Conservation (phyloP, 257 asterid genomes). For the Solanum habrochaites region DNA sequence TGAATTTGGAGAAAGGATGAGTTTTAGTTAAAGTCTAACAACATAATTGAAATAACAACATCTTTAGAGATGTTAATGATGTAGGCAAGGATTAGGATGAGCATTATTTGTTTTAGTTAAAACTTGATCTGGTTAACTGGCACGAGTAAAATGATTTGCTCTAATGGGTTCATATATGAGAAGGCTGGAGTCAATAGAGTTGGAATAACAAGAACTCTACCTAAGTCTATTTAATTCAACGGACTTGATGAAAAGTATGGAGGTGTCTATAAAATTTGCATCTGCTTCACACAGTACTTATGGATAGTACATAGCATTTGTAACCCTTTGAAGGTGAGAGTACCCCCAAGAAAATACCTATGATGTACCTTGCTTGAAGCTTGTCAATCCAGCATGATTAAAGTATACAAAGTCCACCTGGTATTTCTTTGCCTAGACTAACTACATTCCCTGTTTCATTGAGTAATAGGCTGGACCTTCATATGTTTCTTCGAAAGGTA, state of each 20-base stretch:
- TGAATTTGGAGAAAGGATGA: not conserved
- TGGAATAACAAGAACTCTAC: not conserved
- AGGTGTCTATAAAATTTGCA: not conserved
- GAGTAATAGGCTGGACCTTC: not conserved
- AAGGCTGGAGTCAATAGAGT: not conserved
- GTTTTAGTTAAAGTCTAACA: not conserved
- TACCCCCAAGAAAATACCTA: not conserved
- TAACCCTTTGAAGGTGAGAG: not conserved
- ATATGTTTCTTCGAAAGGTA: not conserved
- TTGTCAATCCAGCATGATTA: not conserved
- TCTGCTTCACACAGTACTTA: not conserved
- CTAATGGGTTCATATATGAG: not conserved
- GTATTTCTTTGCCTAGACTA: not conserved
- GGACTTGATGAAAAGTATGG: not conserved
- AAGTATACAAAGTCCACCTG: not conserved
- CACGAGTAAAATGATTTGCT: not conserved
- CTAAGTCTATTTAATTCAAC: not conserved
- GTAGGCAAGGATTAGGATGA: not conserved
- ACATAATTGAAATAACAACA: not conserved
- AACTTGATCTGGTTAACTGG: not conserved
- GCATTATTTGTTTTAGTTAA: not conserved
- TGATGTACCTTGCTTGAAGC: not conserved
- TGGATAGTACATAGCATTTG: not conserved
- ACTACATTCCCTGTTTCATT: not conserved
- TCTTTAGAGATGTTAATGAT: not conserved